Evolutionary conservation across 2,329 filamentous ascomycete species (phyloP).

Genomic region (Chalaropsis ovoidea): DNA sequence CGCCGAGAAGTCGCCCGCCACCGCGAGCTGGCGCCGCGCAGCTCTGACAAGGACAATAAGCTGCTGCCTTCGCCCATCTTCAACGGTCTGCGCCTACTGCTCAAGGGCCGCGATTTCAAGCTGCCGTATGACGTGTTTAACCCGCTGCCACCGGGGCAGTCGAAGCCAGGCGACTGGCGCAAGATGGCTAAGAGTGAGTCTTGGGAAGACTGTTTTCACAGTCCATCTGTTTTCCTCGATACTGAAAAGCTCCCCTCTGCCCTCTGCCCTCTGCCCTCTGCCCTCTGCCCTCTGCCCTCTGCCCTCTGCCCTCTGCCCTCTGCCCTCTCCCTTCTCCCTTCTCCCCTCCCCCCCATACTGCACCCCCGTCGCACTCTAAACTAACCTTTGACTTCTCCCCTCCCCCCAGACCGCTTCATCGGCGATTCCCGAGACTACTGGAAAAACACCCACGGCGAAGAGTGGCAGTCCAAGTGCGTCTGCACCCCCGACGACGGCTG

Average conservation of each 20-base stretch:
- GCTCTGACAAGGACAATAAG: constrained; percentile 42
- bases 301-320: no score
- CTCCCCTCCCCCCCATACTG: neutral
- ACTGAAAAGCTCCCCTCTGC: no score
- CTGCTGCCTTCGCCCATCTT: constrained; percentile 69
- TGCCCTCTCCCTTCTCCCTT: neutral
- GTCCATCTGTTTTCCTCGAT: no score
- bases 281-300: no score
- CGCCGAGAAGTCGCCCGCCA: constrained; percentile 40
- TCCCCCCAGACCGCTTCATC: constrained; percentile 66
- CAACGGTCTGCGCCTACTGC: constrained; percentile 58
- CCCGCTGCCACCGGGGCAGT: constrained; percentile 72
- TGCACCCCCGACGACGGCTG: constrained; percentile 72
- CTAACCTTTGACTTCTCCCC: constrained; percentile 29
- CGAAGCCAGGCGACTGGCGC: constrained; percentile 86
- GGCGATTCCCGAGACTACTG: constrained; percentile 71
- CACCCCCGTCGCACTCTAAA: no score
- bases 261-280: no score
- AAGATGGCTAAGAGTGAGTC: constrained; percentile 80
- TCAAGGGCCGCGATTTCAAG: constrained; percentile 70
- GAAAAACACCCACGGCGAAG: constrained; percentile 61
- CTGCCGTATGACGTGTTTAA: constrained; percentile 85
- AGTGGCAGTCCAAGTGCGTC: constrained; percentile 67
- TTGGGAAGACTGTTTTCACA: no score
- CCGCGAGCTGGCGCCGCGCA: constrained; percentile 11